Base-by-base conservation (phyloP, 1,284 basidiomycete genomes). In the Amylostereum areolatum region DNA sequence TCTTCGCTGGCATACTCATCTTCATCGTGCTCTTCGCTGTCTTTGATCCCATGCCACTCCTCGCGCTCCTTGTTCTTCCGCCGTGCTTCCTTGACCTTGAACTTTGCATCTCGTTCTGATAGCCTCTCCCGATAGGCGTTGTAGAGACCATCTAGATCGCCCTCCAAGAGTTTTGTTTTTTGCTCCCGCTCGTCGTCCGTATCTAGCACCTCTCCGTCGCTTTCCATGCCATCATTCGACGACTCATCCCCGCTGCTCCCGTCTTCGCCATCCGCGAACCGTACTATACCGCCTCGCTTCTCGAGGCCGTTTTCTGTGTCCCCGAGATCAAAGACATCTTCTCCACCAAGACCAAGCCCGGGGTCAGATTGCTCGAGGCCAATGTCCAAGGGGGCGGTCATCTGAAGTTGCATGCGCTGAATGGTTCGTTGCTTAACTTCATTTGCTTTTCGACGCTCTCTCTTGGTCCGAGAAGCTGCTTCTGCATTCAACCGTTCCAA, bases 301-400 rank as follows among this genome's bases (percentile, higher is more conserved):
- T 66, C 63, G 66, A 81, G 54, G 49, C 59, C 71, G 55, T 64
- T 71, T 62, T 88, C 83, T 10, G 83, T 79, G 41, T 78, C 73
- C 43, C 75, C 80, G 32, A 97, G 76, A 61, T 95, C 91, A 59
- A 97, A 97, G 37, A 96, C 73, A 59, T 97, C 92, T 24, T 88
- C 86, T 58, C 88, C 83, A 5, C 85, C 88, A 35, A 73, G 56
- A 18, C 73, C 76, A 6, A 96, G 73, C 8, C 84, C 77, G 10
- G 79, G 69, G 61, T 96, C 92, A 40, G 73, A 74, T 59, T 89
- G 85, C 60, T 98, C 94, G 59, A 98, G 72, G 65, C 95, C 97
- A 55, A 97, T 94, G 55, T 99, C 94, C 60, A 95, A 72, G 27
- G 94, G 97, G 6, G 93, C 93, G 5, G 89, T 93, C 97, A 99